These are phyloP conservation scores for Aureobasidium pullulans DNA, from an alignment of 2,329 filamentous ascomycete species.

Conservation along the genomic window DNA sequence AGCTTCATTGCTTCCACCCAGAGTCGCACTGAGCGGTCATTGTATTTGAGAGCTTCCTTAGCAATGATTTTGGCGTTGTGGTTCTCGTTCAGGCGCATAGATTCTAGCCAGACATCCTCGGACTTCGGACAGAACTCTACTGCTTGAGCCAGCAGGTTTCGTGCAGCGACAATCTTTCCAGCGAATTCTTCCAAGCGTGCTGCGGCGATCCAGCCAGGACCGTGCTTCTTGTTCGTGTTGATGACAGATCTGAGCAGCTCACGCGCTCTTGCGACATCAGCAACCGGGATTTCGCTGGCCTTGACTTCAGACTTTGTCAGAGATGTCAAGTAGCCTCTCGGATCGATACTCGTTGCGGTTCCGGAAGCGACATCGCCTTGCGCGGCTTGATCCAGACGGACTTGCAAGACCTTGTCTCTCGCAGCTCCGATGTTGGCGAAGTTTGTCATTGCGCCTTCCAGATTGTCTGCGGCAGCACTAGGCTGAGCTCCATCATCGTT, in stretches of 20 bases:
- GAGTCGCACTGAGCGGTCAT: slow-evolving; percentile 76
- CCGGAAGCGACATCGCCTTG: slow-evolving; percentile 65
- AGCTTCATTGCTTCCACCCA: slow-evolving; percentile 96
- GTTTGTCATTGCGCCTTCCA: slow-evolving; percentile 90
- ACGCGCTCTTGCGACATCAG: slow-evolving; percentile 89
- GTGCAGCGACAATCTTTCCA: slow-evolving; percentile 81
- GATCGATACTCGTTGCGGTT: slow-evolving; percentile 84
- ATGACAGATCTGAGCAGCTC: slow-evolving; percentile 93
- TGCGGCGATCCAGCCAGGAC: slow-evolving; percentile 91
- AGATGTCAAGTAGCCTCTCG: slow-evolving; percentile 91
- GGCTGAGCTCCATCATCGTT: slow-evolving; percentile 59
- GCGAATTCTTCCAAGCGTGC: slow-evolving; percentile 88
- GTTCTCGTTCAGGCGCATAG: slow-evolving; percentile 84
- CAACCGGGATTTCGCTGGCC: slow-evolving; percentile 75
- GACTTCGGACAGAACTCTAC: slow-evolving; percentile 89
- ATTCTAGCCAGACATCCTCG: slow-evolving; percentile 93
- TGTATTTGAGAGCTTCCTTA: slow-evolving; percentile 84
- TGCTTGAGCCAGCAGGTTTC: slow-evolving; percentile 79
- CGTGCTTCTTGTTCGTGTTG: slow-evolving; percentile 92
- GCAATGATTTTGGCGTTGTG: slow-evolving; percentile 95
- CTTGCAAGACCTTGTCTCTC: slow-evolving; percentile 89
- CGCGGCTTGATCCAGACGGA: slow-evolving; percentile 85
- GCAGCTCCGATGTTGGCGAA: slow-evolving; percentile 96
- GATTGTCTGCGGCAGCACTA: slow-evolving; percentile 34
- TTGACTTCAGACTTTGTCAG: slow-evolving; percentile 73